Conservation (phyloP, 164 flowering plant genomes). For the Hamamelis virginiana region DNA sequence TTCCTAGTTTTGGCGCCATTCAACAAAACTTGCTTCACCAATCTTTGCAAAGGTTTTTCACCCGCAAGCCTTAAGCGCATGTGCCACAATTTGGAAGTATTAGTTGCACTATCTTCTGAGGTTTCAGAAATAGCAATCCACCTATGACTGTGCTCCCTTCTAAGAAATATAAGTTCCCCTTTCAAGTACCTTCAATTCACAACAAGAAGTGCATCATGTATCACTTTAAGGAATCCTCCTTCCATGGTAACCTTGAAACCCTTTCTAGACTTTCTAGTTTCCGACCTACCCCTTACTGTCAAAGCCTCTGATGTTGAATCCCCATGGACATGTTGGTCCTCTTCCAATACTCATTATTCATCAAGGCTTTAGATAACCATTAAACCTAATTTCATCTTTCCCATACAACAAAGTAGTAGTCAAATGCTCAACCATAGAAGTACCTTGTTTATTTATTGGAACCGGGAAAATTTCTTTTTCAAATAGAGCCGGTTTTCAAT, state of each 20-base stretch:
- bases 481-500: background rate
- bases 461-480: background rate
- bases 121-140: too few species aligned
- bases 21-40: constrained; percentile 8
- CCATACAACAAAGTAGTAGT: too few species aligned
- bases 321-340: background rate
- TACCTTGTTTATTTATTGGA: background rate
- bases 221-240: too few species aligned
- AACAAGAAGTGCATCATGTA: too few species aligned
- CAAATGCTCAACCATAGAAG: background rate
- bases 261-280: background rate
- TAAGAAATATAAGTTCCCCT: too few species aligned
- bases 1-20: constrained; percentile 12
- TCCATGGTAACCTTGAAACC: too few species aligned
- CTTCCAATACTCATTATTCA: background rate
- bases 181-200: too few species aligned
- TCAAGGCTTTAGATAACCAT: background rate
- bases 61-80: constrained; percentile 15
- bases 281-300: background rate
- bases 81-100: too few species aligned
- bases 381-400: background rate
- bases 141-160: too few species aligned
- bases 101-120: too few species aligned
- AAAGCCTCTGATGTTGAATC: background rate
- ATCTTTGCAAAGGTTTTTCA: constrained; percentile 11